Conservation (phyloP, 2,329 filamentous ascomycete species). For the Venturia oleaginea region DNA sequence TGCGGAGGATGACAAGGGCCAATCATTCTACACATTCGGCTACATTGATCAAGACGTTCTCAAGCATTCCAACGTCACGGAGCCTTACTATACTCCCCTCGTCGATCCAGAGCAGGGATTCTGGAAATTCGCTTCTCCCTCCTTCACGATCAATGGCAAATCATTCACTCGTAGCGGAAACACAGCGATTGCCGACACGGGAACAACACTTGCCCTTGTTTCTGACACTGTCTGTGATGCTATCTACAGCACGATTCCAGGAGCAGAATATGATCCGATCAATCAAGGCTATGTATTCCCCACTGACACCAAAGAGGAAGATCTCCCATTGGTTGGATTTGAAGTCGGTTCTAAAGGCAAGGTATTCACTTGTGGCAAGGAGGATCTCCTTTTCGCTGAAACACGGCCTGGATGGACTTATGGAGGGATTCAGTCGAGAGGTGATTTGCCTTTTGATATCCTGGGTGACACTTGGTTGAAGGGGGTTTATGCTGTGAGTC, state of each 20-base stretch:
- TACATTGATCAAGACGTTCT: conserved; percentile 58
- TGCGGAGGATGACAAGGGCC: conserved; percentile 33
- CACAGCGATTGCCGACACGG: conserved; percentile 62
- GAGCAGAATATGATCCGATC: conserved; percentile 39
- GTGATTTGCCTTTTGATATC: conserved; percentile 51
- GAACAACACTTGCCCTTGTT: conserved; percentile 58
- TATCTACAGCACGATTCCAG: conserved; percentile 56
- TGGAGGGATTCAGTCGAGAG: conserved; percentile 57
- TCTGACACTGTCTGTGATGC: conserved; percentile 51
- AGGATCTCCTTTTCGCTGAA: conserved; percentile 51
- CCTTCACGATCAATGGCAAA: conserved; percentile 49
- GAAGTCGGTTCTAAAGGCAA: conserved; percentile 48
- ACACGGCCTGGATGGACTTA: conserved; percentile 48
- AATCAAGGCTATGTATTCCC: conserved; percentile 60
- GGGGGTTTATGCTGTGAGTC: conserved; percentile 52
- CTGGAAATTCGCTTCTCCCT: conserved; percentile 56
- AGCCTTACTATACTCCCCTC: conserved; percentile 48
- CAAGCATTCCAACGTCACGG: conserved; percentile 41
- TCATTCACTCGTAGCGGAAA: conserved; percentile 44
- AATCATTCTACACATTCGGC: conserved; percentile 64
- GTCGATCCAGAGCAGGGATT: conserved; percentile 58
- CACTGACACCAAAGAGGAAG: conserved; percentile 36
- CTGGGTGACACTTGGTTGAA: conserved; percentile 57
- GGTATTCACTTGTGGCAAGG: conserved; percentile 52
- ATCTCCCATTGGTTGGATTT: conserved; percentile 53